These are phyloP conservation scores for Polytrichum commune DNA, from an alignment of 225 moss, liverwort and hornwort species.

Conservation along the genomic window DNA sequence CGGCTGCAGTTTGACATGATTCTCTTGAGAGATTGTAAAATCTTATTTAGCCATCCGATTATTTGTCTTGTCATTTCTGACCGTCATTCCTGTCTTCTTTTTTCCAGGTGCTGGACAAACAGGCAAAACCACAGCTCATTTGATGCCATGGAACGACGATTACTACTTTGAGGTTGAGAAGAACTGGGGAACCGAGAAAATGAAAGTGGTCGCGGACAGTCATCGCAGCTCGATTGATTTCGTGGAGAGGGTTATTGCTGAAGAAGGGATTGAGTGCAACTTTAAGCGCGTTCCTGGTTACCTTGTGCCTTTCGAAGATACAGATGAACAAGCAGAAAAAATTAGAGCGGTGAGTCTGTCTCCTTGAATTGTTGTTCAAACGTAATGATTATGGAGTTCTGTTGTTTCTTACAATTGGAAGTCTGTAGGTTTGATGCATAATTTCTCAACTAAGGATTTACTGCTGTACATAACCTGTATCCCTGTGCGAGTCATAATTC, in stretches of 20 bases:
- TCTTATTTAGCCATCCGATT: too few relatives aligned
- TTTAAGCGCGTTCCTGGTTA: conserved; percentile 32
- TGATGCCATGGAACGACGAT: conserved; percentile 45
- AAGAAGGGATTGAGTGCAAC: conserved; percentile 31
- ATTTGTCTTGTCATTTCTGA: too few relatives aligned
- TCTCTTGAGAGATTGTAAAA: too few relatives aligned
- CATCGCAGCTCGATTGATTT: conserved; percentile 32
- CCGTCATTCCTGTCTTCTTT: too few relatives aligned
- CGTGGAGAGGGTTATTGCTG: conserved; percentile 19
- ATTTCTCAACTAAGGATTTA: too few relatives aligned
- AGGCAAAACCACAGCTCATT: conserved; percentile 35
- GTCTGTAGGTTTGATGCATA: too few relatives aligned
- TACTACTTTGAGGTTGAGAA: conserved; percentile 29
- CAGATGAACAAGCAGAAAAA: conserved; percentile 28
- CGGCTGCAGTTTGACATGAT: too few relatives aligned
- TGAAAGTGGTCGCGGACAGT: conserved; percentile 36
- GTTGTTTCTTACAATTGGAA: background rate
- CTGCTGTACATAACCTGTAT: too few relatives aligned
- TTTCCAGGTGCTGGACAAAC: conserved; percentile 35
- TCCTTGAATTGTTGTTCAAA: too few relatives aligned
- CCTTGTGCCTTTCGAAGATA: conserved; percentile 27
- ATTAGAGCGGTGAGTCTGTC: conserved; percentile 20
- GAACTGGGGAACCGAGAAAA: conserved; percentile 13
- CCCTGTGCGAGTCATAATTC: too few relatives aligned
- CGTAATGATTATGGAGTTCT: too few relatives aligned